Evolutionary conservation across 345 rosid species (phyloP).

Genomic region (Arabis alpina): DNA sequence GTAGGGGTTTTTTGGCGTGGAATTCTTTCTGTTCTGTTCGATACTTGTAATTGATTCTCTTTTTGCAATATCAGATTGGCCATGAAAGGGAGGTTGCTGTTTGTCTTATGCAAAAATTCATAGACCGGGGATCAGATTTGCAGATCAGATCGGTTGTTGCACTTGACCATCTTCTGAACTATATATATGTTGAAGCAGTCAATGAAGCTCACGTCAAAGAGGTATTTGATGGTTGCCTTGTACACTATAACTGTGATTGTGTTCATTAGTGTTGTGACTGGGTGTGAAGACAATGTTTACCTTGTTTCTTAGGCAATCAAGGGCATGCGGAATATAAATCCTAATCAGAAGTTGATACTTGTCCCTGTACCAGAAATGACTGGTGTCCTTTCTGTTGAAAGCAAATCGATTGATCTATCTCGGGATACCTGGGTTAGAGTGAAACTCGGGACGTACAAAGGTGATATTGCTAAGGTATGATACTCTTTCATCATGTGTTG

Average conservation of each 20-base stretch:
- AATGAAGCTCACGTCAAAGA: constrained; percentile 97
- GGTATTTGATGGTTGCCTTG: constrained; percentile 47
- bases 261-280: constrained; percentile 22
- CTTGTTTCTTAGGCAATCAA: constrained; percentile 67
- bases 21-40: neutral
- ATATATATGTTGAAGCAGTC: constrained; percentile 85
- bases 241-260: neutral
- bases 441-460: constrained; percentile 91
- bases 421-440: constrained; percentile 97
- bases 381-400: constrained; percentile 97
- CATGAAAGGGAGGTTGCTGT: constrained; percentile 88
- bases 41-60: constrained; percentile 4
- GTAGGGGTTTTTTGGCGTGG: constrained; percentile 31
- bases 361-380: constrained; percentile 98
- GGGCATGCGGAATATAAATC: constrained; percentile 79
- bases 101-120: constrained; percentile 92
- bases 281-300: constrained; percentile 9
- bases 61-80: constrained; percentile 64
- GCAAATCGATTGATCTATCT: constrained; percentile 89
- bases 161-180: constrained; percentile 94
- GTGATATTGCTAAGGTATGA: constrained; percentile 90
- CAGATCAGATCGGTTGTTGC: constrained; percentile 90
- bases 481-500: constrained; percentile 23
- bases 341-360: constrained; percentile 71
- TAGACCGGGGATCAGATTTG: constrained; percentile 83